Evolutionary conservation across 768 basidiomycete genomes (phyloP), one percentile per base, ranked within the genome.

Genomic region (Coprinopsis marcescibilis): DNA sequence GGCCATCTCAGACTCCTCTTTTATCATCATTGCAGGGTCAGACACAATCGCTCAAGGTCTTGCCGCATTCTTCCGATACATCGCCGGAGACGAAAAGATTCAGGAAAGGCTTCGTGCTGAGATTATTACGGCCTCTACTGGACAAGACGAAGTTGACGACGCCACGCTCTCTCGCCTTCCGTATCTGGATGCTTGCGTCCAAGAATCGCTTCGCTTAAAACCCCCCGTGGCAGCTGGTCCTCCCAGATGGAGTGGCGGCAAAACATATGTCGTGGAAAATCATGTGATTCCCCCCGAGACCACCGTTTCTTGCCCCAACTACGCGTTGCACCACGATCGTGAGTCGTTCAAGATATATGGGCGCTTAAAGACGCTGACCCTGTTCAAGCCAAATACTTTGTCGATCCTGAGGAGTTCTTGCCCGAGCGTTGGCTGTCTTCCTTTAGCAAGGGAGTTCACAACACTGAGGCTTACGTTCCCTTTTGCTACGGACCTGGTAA

Each of bases 131-230:
- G 46, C 46, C n/a, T 21, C 40, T 26, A 21, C 15, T 11, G 55
- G 43, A 13, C 38, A 27, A 7, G 21, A 46, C 13, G 56, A 54
- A 17, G 47, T 55, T 36, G 49, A 52, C 25, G 56, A 57, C 34
- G 27, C 36, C 13, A 47, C 36, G 3, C 30, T 58, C 8, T 20
- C 40, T 1, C 49, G 54, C 26, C 41, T 59, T 15, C 52, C 58
- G 3, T 59, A 53, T 21, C 59, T 60, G 13, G 58, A 57, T 39
- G 58, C 58, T 11, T 59, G 60, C 30, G 41, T 59, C 10, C 58
- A 60, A 43, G 59, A 60, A 43, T 46, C 54, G n/a, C 49, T 60
- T 12, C 48, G 59, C 10, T 32, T 59, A 14, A 49, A 54, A 5
- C 58, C 60, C 14, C 58, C 60, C 13, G 55, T 53, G 10, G 43